These are phyloP conservation scores for Zoysia matrella DNA, from an alignment of 202 grass and related monocot genomes.

Conservation along the genomic window DNA sequence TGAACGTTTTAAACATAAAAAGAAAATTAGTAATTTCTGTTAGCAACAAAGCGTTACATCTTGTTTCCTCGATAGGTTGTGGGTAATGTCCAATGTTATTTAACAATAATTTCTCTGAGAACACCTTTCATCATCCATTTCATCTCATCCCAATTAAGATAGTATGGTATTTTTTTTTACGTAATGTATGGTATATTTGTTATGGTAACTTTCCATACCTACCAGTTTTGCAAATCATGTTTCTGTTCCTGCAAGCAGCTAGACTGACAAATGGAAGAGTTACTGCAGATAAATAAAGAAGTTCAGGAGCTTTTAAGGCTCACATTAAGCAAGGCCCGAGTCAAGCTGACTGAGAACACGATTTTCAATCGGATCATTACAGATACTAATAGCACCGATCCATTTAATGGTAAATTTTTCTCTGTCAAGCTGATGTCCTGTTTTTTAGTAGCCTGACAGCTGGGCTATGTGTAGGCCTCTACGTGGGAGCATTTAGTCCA, in stretches of 20 bases:
- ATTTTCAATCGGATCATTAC: no score
- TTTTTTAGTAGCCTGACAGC: slow-evolving; percentile 30
- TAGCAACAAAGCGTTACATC: background rate
- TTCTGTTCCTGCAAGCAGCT: slow-evolving; percentile 13
- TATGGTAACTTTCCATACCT: background rate
- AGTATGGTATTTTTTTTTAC: background rate
- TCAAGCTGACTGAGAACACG: no score
- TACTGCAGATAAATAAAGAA: slow-evolving; percentile 81
- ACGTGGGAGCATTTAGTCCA: slow-evolving; percentile 95
- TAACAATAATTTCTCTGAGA: background rate
- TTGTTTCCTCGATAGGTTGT: slow-evolving; percentile 23
- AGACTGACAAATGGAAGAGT: slow-evolving; percentile 29
- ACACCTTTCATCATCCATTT: background rate
- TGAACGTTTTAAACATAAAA: background rate
- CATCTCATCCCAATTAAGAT: slow-evolving; percentile 32
- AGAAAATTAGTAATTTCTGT: slow-evolving; percentile 1
- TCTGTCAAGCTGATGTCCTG: slow-evolving; percentile 38
- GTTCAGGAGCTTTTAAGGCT: slow-evolving; percentile 78
- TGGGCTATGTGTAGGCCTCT: slow-evolving; percentile 67
- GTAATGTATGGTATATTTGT: background rate
- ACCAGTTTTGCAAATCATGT: background rate
- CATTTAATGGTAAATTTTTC: slow-evolving; percentile 75
- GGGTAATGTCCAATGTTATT: background rate
- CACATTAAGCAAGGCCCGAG: no score
- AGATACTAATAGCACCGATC: slow-evolving; percentile 63